Conservation (phyloP, 2,329 filamentous ascomycete species). For the Corynespora cassiicola region DNA sequence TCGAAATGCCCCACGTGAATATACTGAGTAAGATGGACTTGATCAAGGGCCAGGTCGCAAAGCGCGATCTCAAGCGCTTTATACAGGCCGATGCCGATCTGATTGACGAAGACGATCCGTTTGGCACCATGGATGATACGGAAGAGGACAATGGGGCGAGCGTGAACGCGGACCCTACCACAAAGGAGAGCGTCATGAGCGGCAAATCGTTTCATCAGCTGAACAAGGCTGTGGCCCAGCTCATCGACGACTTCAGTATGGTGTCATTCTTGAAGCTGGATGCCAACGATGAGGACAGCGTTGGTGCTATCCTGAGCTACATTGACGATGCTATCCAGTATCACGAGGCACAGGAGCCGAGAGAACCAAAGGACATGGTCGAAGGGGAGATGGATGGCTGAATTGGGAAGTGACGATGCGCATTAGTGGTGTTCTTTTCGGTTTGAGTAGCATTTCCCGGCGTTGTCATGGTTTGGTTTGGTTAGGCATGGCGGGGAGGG, state of each 20-base stretch:
- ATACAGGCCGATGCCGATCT: constrained; percentile 83
- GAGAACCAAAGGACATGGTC: constrained; percentile 75
- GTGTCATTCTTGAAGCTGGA: constrained; percentile 93
- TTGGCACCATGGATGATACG: constrained; percentile 39
- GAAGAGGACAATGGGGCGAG: constrained; percentile 56
- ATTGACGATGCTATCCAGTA: constrained; percentile 95
- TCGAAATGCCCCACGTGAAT: constrained; percentile 96
- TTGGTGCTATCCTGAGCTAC: constrained; percentile 83
- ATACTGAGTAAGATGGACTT: constrained; percentile 98
- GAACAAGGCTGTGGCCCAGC: constrained; percentile 84
- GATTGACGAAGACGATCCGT: constrained; percentile 81
- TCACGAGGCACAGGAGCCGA: constrained; percentile 91
- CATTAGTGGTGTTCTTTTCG: no score
- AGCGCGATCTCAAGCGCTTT: constrained; percentile 88
- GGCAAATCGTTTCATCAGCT: constrained; percentile 82
- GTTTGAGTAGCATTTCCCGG: no score
- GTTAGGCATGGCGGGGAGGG: no score
- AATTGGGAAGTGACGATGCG: no score
- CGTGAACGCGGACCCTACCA: constrained; percentile 65
- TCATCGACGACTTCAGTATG: constrained; percentile 99
- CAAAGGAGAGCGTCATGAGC: constrained; percentile 75
- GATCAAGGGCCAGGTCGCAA: constrained; percentile 85
- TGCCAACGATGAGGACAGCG: constrained; percentile 89
- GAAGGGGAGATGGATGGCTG: no score
- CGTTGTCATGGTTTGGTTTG: no score